Base-by-base conservation (phyloP, 257 asterid genomes). In the Solanum etuberosum region DNA sequence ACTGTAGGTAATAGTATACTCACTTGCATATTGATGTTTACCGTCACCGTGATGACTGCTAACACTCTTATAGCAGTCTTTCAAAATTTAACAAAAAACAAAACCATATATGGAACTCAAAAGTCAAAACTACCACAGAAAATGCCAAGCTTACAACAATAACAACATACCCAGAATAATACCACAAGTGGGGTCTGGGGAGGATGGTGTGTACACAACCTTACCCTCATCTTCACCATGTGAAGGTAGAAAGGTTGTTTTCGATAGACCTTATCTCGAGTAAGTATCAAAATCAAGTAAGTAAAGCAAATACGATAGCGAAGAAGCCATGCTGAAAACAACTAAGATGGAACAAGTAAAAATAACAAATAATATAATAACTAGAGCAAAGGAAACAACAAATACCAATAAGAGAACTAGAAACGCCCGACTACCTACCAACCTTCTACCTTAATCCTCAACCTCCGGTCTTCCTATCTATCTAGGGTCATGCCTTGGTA, bases 61-160 rank as follows among this genome's bases (percentile, higher is more conserved):
- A 65, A 63, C 12, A 63, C 5, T 63, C 34, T 25, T 25, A 63
- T 15, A 29, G 29, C 67, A 61, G 48, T 83, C 73, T 63, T 63
- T 25, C 35, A 54, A 6, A 37, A 51, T 18, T 43, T 21, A 34
- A 31, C 73, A 32, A 65, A n/a, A 31, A 29, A 38, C 71, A 46
- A 68, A 81, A 29, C 63, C 57, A 87, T 63, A 35, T 27, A 21
- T 73, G 38, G 67, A 88, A 88, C 8, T 20, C 89, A 86, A 87
- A 85, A 87, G 91, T 85, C 89, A 86, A 87, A 85, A 86, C 91
- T 85, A 84, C 92, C 89, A 65, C 82, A 83, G 46, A 59, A 65
- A 70, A 88, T 84, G 86, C 78, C 68, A 80, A n/a, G 74, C 85
- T 87, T 10, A 51, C 59, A 51, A 51, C 18, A 51, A 51, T 15